Base-by-base conservation (phyloP, 176 grass and related monocot genomes). In the Triticum dicoccoides region DNA sequence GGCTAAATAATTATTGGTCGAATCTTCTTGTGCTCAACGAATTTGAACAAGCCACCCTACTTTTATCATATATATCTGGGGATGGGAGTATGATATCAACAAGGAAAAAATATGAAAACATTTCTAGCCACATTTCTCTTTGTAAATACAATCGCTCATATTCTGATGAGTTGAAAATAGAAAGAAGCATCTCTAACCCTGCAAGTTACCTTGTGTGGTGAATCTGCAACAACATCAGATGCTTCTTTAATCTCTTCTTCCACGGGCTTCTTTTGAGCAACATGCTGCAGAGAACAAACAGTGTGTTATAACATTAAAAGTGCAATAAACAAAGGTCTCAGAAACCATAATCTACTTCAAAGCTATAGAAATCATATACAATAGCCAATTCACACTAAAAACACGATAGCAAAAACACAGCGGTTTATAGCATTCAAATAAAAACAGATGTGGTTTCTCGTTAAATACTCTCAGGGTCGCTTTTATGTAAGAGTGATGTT, bases 191-290 rank as follows among this genome's bases (percentile, higher is more conserved):
- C 65, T 63, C 59, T 30, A 79, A 45, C 63, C 63, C 41, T 76
- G 42, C 24, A 88, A 81, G 80, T 72, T 91, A 99, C 97, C 97
- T 99, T 99, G 29, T 93, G 83, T 38, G 90, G 77, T 93, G 94
- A 96, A 93, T 99, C 94, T 82, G 89, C 87, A 76, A 99, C 97
- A 72, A 87, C 21, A 62, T 96, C 83, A 38, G 94, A 88, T 85
- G 92, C 81, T 79, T 77, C 70, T 76, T 82, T 92, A 78, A 88
- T 79, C 68, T 89, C 94, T 89, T 90, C 94, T 87, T 93, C 80
- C 23, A 79, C 73, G 76, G 77, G 74, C 89, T 96, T 94, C 87
- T 93, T 93, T 69, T 76, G 80, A 78, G 73, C 81, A 45, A 45
- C 44, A 52, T 52, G 44, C 97, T 99, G 92, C 90, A 94, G 30